Evolutionary conservation across 139 green algal genomes (phyloP).

Genomic region (Dunaliella primolecta): DNA sequence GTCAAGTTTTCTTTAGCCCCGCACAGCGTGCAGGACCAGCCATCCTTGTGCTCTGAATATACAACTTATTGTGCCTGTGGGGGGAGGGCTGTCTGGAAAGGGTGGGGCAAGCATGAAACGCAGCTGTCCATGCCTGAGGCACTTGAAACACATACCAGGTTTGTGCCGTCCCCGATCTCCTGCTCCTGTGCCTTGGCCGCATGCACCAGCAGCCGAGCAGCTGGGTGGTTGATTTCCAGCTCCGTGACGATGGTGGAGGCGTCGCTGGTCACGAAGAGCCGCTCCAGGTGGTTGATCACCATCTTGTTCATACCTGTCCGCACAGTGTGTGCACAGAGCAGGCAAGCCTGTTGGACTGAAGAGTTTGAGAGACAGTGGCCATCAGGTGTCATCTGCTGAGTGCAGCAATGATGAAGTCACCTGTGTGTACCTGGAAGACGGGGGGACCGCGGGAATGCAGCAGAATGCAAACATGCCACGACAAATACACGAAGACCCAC

Average conservation of each 20-base stretch:
- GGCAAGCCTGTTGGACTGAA: slow-evolving; percentile 6
- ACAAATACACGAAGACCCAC: too few relatives aligned
- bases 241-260: slow-evolving; percentile 92
- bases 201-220: slow-evolving; percentile 91
- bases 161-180: slow-evolving; percentile 96
- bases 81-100: too few relatives aligned
- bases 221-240: slow-evolving; percentile 96
- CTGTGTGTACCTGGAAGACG: background rate
- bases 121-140: too few relatives aligned
- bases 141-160: slow-evolving; percentile 80
- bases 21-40: too few relatives aligned
- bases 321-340: background rate
- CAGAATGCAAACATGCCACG: too few relatives aligned
- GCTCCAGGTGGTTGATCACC: slow-evolving; percentile 99
- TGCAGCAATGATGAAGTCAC: background rate
- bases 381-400: background rate
- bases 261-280: slow-evolving; percentile 97
- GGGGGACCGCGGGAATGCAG: too few relatives aligned
- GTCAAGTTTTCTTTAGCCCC: background rate
- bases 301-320: slow-evolving; percentile 98
- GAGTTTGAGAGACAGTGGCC: too few relatives aligned
- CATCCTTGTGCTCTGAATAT: background rate
- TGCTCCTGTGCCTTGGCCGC: slow-evolving; percentile 90
- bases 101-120: too few relatives aligned
- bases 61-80: background rate